Conservation (phyloP, 1,139 yeast genomes). For the Taphrina pruni region DNA sequence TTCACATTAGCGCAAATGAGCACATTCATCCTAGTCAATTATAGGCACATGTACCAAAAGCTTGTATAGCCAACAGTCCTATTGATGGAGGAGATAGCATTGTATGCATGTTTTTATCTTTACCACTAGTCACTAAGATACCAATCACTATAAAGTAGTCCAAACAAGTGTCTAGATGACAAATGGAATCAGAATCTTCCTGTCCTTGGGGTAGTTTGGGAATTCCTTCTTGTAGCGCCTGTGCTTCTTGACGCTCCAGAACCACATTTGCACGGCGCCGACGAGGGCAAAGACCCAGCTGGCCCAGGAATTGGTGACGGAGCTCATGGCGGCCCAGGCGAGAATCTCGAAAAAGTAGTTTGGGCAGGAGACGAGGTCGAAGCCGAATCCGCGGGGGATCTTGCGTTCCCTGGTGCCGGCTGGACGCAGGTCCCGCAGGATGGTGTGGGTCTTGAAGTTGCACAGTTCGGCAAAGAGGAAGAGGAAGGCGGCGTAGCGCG, state of each 20-base stretch:
- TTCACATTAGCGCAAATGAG: too few relatives aligned
- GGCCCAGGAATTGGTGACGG: conserved; percentile 67
- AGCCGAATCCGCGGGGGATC: conserved; percentile 62
- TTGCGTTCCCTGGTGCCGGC: conserved; percentile 57
- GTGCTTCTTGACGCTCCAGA: conserved; percentile 80
- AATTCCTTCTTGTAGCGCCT: conserved; percentile 69
- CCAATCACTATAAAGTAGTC: background rate
- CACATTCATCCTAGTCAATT: too few relatives aligned
- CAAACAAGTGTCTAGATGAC: conserved; percentile 50
- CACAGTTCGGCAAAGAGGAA: conserved; percentile 75
- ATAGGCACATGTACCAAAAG: too few relatives aligned
- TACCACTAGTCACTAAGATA: too few relatives aligned
- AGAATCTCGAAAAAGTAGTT: conserved; percentile 87
- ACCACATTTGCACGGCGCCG: conserved; percentile 76
- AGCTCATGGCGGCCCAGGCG: conserved; percentile 71
- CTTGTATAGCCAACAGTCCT: too few relatives aligned
- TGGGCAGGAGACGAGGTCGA: conserved; percentile 62
- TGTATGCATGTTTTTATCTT: too few relatives aligned
- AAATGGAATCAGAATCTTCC: conserved; percentile 71
- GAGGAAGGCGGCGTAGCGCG: conserved; percentile 47
- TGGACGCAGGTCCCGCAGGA: conserved; percentile 63
- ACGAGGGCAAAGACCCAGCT: conserved; percentile 70
- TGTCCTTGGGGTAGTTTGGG: conserved; percentile 75
- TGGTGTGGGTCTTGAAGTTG: conserved; percentile 72
- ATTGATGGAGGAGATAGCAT: too few relatives aligned